Evolutionary conservation across 2,329 filamentous ascomycete species (phyloP).

Genomic region (Coniochaeta ligniaria): DNA sequence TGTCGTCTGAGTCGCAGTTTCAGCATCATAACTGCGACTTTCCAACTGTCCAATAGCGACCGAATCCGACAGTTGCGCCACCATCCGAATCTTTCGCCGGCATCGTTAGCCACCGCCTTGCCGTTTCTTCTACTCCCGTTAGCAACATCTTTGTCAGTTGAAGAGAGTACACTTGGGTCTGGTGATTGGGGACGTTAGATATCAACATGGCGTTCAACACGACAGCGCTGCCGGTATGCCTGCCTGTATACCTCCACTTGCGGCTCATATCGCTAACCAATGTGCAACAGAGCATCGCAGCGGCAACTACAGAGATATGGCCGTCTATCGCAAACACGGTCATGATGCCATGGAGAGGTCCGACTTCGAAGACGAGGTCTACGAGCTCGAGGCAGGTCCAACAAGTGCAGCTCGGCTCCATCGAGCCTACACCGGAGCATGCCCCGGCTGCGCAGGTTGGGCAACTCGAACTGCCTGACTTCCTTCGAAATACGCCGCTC

Average conservation of each 20-base stretch:
- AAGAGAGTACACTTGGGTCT: neutral
- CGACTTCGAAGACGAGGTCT: conserved; percentile 7
- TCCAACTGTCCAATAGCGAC: neutral
- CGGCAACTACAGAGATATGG: conserved; percentile 35
- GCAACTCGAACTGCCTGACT: conserved; percentile 23
- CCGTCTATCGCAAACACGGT: conserved; percentile 36
- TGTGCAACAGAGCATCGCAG: conserved; percentile 28
- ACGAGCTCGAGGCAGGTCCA: neutral
- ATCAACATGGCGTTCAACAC: conserved; percentile 18
- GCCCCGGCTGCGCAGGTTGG: conserved; percentile 1
- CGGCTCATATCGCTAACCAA: neutral
- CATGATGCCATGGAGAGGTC: conserved; percentile 24
- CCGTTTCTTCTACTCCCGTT: neutral
- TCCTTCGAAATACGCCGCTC: conserved; percentile 19
- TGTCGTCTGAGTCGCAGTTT: conserved; percentile 1
- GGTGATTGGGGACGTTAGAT: neutral
- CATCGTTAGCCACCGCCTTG: neutral
- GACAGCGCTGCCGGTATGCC: conserved; percentile 19
- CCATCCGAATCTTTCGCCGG: neutral
- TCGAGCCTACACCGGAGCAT: neutral
- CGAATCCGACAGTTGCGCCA: neutral
- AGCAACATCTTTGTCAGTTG: neutral
- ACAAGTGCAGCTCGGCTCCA: neutral
- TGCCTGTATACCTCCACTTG: neutral
- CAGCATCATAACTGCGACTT: neutral